These are phyloP conservation scores for Dianthus caryophyllus DNA, from an alignment of 148 eudicot genomes.

Conservation along the genomic window DNA sequence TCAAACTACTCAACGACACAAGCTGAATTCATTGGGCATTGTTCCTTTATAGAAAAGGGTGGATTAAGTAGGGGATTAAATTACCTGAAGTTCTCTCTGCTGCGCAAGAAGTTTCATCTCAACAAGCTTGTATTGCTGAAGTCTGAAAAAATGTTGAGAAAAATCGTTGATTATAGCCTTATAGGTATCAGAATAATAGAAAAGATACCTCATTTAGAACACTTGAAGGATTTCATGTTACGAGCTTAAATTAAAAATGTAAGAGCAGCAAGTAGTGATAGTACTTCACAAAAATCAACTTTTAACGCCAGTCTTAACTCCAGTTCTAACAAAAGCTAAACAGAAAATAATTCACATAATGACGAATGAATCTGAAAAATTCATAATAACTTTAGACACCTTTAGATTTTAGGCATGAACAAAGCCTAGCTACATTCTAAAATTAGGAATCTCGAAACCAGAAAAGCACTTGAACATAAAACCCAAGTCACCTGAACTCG, in stretches of 20 bases:
- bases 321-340: neutral
- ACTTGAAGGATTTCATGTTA: neutral
- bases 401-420: neutral
- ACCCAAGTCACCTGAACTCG: no score
- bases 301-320: neutral
- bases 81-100: conserved; percentile 89
- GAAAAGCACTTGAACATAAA: neutral
- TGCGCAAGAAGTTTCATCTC: conserved; percentile 91
- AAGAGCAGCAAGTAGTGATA: neutral
- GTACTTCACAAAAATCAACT: neutral
- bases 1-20: neutral
- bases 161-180: neutral
- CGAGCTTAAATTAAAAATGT: neutral
- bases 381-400: neutral
- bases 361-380: neutral
- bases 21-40: neutral
- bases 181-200: neutral
- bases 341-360: neutral
- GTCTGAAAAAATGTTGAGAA: conserved; percentile 36
- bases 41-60: neutral
- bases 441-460: neutral
- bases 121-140: conserved; percentile 74
- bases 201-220: neutral
- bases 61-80: neutral
- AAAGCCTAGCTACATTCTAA: neutral